Conservation (phyloP, 2,329 filamentous ascomycete genomes). For the Ramularia collo-cygni region DNA sequence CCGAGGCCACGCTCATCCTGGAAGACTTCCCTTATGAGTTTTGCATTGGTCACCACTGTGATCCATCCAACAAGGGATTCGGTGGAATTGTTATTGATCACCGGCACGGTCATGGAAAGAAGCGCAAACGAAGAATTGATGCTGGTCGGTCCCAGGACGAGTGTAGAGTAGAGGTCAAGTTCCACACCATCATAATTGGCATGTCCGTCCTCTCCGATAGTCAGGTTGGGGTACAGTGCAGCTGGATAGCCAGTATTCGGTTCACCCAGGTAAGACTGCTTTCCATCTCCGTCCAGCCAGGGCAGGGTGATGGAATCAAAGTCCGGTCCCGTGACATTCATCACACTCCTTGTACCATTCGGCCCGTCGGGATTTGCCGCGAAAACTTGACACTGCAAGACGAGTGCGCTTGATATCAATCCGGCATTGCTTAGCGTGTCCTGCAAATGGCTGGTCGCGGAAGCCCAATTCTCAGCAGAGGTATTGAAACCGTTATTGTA, state of each 20-base stretch:
- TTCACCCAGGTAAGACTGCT: constrained; percentile 55
- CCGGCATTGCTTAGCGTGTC: constrained; percentile 57
- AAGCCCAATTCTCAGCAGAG: constrained; percentile 53
- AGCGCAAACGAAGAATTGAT: constrained; percentile 69
- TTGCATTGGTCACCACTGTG: constrained; percentile 67
- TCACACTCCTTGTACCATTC: constrained; percentile 44
- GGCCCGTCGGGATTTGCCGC: constrained; percentile 59
- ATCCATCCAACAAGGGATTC: constrained; percentile 72
- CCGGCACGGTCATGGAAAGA: constrained; percentile 72
- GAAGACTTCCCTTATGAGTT: constrained; percentile 56
- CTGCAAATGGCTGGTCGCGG: constrained; percentile 57
- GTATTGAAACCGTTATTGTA: constrained; percentile 49
- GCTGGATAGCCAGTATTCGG: constrained; percentile 60
- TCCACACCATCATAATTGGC: constrained; percentile 40
- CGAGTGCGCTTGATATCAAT: constrained; percentile 40
- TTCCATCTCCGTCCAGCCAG: constrained; percentile 52
- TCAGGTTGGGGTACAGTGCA: constrained; percentile 70
- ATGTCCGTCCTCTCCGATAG: constrained; percentile 34
- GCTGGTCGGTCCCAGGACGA: constrained; percentile 70
- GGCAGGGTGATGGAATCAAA: constrained; percentile 54
- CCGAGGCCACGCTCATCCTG: constrained; percentile 63
- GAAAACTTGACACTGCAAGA: constrained; percentile 67
- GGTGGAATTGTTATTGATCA: constrained; percentile 59
- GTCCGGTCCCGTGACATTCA: constrained; percentile 56
- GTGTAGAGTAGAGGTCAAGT: constrained; percentile 41